Evolutionary conservation across 1,284 basidiomycete species (phyloP).

Genomic region (Pseudozyma pruni): DNA sequence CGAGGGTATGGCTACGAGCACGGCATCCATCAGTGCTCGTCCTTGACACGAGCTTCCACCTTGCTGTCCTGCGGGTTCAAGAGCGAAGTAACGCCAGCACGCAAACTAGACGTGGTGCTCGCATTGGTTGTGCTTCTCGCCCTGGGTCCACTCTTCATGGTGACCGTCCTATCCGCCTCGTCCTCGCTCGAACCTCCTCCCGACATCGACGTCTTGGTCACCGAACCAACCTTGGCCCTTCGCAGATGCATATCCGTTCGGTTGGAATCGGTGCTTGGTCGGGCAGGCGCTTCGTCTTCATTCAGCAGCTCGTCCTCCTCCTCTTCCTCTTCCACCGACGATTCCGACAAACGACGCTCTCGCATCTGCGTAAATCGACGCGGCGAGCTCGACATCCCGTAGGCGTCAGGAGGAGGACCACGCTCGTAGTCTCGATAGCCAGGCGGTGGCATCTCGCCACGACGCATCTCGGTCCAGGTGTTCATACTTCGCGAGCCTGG

Average conservation of each 20-base stretch:
- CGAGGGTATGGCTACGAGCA: too few species aligned
- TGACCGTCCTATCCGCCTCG: constrained; percentile 40
- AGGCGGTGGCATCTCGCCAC: constrained; percentile 38
- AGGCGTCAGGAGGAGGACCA: constrained; percentile 6
- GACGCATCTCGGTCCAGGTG: constrained; percentile 40
- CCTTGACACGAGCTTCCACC: constrained; percentile 18
- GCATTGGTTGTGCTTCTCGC: constrained; percentile 28
- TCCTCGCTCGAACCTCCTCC: constrained; percentile 24
- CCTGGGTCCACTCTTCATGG: constrained; percentile 21
- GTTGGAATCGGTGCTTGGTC: neutral
- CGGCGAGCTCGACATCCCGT: constrained; percentile 20
- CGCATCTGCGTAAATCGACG: constrained; percentile 43
- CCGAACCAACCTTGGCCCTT: constrained; percentile 5
- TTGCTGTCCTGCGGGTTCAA: constrained; percentile 32
- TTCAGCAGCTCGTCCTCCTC: constrained; percentile 36
- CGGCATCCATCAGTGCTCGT: constrained; percentile 10
- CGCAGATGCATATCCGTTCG: constrained; percentile 3
- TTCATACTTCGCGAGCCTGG: constrained; percentile 53
- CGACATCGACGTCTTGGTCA: constrained; percentile 6
- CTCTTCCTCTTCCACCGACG: constrained; percentile 40
- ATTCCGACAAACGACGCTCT: constrained; percentile 35
- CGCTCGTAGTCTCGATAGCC: constrained; percentile 40
- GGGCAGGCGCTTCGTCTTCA: constrained; percentile 10
- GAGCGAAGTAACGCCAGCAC: constrained; percentile 36
- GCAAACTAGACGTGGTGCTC: constrained; percentile 30